A percentile compares a stretch with the other conserved stretches of the same genome.
Evolutionary conservation across 2,329 filamentous ascomycete genomes (phyloP).

Genomic region (Aspergillus tanneri): DNA sequence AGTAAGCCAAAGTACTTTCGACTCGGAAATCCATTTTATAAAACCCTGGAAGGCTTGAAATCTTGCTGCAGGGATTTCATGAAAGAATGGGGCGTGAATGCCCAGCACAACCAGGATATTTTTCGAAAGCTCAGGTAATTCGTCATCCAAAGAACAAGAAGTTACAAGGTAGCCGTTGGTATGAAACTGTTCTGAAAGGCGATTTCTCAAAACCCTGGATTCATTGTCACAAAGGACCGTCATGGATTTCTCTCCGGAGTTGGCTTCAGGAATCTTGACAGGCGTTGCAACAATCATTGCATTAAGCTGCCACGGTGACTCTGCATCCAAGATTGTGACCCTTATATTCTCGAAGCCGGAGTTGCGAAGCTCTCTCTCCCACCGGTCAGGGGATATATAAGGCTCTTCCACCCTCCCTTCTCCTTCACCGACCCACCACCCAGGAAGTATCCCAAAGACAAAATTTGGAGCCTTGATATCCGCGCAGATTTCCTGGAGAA

Average conservation of each 20-base stretch:
- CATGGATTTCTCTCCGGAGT: neutral
- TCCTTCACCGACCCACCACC: constrained; percentile 1
- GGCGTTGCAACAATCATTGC: neutral
- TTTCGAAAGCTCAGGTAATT: too few relatives aligned
- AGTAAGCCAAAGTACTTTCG: neutral
- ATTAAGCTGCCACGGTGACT: neutral
- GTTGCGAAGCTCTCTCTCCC: neutral
- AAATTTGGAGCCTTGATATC: too few relatives aligned
- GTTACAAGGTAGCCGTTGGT: too few relatives aligned
- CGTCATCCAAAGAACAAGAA: too few relatives aligned
- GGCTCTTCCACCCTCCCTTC: neutral
- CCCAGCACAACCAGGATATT: too few relatives aligned
- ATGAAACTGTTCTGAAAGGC: too few relatives aligned
- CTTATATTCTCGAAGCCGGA: neutral
- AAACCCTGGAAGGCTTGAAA: neutral
- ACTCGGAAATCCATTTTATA: neutral
- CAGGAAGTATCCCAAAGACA: too few relatives aligned
- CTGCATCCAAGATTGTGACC: neutral
- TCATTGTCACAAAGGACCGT: neutral
- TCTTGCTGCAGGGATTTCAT: neutral
- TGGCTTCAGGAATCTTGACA: neutral
- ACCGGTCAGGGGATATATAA: neutral
- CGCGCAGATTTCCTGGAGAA: too few relatives aligned
- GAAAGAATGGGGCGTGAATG: neutral
- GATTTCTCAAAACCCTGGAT: neutral